Evolutionary conservation across 371 early-diverging fungal species (phyloP).

Genomic region (Funneliformis caledonium): DNA sequence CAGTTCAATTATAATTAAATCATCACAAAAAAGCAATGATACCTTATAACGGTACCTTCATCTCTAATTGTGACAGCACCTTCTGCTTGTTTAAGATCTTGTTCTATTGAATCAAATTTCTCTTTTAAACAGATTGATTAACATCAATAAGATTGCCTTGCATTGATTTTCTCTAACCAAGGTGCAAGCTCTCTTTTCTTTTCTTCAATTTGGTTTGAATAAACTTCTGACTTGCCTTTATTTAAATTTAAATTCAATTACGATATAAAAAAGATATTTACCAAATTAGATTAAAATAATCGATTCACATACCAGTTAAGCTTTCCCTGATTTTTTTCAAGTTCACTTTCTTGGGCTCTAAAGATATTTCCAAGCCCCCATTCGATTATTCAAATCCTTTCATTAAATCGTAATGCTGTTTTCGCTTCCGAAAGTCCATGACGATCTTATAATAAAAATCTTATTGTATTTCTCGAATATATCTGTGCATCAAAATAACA

Average conservation of each 20-base stretch:
- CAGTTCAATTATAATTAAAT: not conserved
- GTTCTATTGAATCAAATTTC: constrained; percentile 55
- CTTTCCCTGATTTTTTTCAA: constrained; percentile 79
- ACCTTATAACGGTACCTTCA: constrained; percentile 45
- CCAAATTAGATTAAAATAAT: not conserved
- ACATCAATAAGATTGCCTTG: constrained; percentile 64
- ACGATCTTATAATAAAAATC: constrained; percentile 53
- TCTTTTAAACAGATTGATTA: constrained; percentile 75
- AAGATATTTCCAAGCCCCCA: constrained; percentile 61
- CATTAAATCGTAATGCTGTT: constrained; percentile 59
- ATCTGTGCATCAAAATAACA: not conserved
- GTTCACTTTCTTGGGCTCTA: constrained; percentile 69
- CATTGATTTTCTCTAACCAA: constrained; percentile 80
- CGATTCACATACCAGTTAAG: constrained; percentile 44
- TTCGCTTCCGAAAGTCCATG: constrained; percentile 54
- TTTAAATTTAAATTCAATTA: constrained; percentile 44
- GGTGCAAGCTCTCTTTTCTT: constrained; percentile 79
- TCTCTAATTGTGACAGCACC: constrained; percentile 47
- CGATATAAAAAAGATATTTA: not conserved
- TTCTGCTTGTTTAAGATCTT: constrained; percentile 43
- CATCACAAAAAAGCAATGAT: too few relatives aligned
- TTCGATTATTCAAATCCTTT: constrained; percentile 58
- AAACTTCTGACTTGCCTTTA: constrained; percentile 47
- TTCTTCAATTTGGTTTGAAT: constrained; percentile 72
- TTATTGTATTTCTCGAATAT: too few relatives aligned